Percentiles rank a stretch among this genome's conserved stretches.
These are phyloP conservation scores for Phytophthora hibernalis DNA, from an alignment of 352 stramenopile species.

Conservation along the genomic window DNA sequence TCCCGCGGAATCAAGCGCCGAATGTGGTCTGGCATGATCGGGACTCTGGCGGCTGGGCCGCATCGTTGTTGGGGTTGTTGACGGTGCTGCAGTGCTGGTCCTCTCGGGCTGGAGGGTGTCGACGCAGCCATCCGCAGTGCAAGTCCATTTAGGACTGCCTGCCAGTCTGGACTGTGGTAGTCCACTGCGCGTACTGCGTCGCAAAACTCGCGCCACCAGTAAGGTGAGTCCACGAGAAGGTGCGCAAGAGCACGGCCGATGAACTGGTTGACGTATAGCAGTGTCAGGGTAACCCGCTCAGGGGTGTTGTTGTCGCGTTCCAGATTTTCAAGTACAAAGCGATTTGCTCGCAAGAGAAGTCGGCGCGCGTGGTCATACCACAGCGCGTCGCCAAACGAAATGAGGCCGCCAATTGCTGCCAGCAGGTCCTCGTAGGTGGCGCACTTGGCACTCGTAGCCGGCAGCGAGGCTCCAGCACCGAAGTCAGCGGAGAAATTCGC, in stretches of 20 bases:
- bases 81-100: not conserved
- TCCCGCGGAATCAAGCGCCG: too few relatives aligned
- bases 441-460: conserved; percentile 6
- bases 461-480: not conserved
- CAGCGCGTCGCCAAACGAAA: not conserved
- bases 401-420: not conserved
- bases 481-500: conserved; percentile 12
- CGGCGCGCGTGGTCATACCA: conserved; percentile 11
- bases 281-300: not conserved
- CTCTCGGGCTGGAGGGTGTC: not conserved
- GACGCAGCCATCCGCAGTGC: not conserved
- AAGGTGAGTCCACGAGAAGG: conserved; percentile 2
- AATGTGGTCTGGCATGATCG: conserved; percentile 7
- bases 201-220: conserved; percentile 5
- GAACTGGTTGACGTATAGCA: conserved; percentile 4
- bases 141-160: conserved; percentile 1
- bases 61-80: not conserved
- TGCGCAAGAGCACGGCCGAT: not conserved
- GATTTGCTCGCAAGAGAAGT: not conserved
- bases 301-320: too few relatives aligned
- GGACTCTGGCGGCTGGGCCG: not conserved
- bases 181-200: conserved; percentile 8
- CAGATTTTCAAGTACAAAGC: too few relatives aligned
- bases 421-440: too few relatives aligned
- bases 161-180: not conserved